Conservation (phyloP, 73 alveolate genomes). For the Paramecium caudatum region DNA sequence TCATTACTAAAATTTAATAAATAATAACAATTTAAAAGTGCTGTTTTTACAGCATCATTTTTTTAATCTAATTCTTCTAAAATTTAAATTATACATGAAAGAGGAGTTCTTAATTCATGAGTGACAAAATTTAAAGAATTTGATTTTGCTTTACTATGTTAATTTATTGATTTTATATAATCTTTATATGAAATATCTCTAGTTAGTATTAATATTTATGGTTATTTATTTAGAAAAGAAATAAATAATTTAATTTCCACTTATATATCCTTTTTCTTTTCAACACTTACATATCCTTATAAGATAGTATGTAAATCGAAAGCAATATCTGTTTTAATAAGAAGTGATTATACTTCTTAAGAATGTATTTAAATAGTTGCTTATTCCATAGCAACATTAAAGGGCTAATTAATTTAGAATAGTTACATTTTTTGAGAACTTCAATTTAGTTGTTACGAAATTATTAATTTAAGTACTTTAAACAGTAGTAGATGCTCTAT, state of each 20-base stretch:
- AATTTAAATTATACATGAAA: conserved; percentile 62
- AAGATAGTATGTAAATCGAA: conserved; percentile 34
- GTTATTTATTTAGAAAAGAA: conserved; percentile 33
- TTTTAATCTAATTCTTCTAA: conserved; percentile 36
- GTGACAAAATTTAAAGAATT: conserved; percentile 62
- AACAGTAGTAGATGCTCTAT: conserved; percentile 59
- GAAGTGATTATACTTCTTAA: neutral
- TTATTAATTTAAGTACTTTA: neutral
- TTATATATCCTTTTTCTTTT: neutral
- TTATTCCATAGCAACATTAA: conserved; percentile 8
- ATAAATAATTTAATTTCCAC: conserved; percentile 50
- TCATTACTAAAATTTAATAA: conserved; percentile 62
- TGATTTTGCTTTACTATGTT: conserved; percentile 58
- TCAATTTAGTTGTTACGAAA: neutral
- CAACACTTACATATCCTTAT: neutral
- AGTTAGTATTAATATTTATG: neutral
- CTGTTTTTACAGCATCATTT: conserved; percentile 48
- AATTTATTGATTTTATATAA: neutral
- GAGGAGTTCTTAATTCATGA: conserved; percentile 76
- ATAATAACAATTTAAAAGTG: conserved; percentile 54
- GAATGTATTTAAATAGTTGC: conserved; percentile 44
- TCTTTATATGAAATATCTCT: conserved; percentile 58
- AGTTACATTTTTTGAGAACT: neutral
- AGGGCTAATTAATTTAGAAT: conserved; percentile 12
- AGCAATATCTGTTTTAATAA: conserved; percentile 6